Evolutionary conservation across 2,329 filamentous ascomycete species (phyloP).

Genomic region (Botrytis galanthina): DNA sequence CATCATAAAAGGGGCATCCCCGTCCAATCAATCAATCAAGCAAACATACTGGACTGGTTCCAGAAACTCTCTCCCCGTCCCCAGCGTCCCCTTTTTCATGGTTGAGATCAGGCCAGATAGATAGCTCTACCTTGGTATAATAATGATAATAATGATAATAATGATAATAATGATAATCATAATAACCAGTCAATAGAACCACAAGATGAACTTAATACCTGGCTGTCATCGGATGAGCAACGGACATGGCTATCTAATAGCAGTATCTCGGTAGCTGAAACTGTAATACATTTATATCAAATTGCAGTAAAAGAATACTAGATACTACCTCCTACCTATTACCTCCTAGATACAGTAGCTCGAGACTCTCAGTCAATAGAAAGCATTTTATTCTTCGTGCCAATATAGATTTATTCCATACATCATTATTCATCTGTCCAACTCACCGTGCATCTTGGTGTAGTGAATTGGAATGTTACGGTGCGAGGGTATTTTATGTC

Average conservation of each 20-base stretch:
- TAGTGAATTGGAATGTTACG: neutral
- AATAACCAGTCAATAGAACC: neutral
- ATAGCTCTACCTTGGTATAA: neutral
- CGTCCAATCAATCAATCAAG: neutral
- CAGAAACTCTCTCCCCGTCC: neutral
- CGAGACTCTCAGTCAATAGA: neutral
- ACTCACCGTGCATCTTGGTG: conserved; percentile 9
- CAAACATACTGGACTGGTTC: neutral
- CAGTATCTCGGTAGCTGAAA: neutral
- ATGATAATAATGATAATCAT: neutral
- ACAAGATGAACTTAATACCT: neutral
- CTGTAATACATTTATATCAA: neutral
- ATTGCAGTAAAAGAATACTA: neutral
- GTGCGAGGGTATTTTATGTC: neutral
- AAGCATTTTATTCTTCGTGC: neutral
- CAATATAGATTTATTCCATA: neutral
- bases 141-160: neutral
- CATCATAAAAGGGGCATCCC: conserved; percentile 11
- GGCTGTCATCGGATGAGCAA: neutral
- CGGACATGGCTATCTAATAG: neutral
- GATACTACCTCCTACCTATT: no score
- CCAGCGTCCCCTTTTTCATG: neutral
- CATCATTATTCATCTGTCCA: neutral
- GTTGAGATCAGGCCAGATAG: neutral
- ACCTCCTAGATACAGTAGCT: neutral